Evolutionary conservation across 805 yeast genomes (phyloP).

Genomic region (Candida khao-thaluensis): DNA sequence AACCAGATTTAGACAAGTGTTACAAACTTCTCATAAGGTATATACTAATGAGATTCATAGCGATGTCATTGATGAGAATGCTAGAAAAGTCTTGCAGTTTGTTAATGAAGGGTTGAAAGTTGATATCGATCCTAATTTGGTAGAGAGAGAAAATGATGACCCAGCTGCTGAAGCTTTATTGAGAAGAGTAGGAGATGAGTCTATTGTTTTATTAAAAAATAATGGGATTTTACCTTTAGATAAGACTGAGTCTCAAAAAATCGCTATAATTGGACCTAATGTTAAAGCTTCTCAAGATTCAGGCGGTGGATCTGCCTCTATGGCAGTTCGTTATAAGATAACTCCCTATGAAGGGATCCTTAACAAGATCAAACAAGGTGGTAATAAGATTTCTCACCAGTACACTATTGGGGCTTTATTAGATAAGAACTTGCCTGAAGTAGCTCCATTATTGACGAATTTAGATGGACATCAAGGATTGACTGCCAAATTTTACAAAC

Average conservation of each 20-base stretch:
- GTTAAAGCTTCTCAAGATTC: slow-evolving; percentile 50
- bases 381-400: slow-evolving; percentile 20
- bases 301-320: slow-evolving; percentile 65
- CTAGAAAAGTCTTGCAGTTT: slow-evolving; percentile 45
- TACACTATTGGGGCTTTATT: slow-evolving; percentile 36
- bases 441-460: slow-evolving; percentile 20
- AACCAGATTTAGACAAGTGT: slow-evolving; percentile 43
- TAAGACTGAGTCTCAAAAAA: slow-evolving; percentile 19
- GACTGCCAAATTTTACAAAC: slow-evolving; percentile 19
- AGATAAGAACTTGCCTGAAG: slow-evolving; percentile 31
- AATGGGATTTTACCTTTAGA: slow-evolving; percentile 50
- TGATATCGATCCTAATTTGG: slow-evolving; percentile 37
- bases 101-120: slow-evolving; percentile 43
- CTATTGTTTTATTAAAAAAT: slow-evolving; percentile 58
- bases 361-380: slow-evolving; percentile 26
- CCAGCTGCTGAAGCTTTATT: slow-evolving; percentile 45
- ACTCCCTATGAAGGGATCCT: slow-evolving; percentile 49
- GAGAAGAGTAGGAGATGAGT: slow-evolving; percentile 48
- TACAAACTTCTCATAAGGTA: slow-evolving; percentile 43
- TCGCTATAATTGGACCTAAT: slow-evolving; percentile 61
- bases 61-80: slow-evolving; percentile 48
- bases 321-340: slow-evolving; percentile 46
- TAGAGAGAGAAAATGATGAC: slow-evolving; percentile 41
- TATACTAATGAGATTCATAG: slow-evolving; percentile 38
- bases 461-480: slow-evolving; percentile 25